Conservation (phyloP, 176 grass and related monocot genomes). For the Oryza glumipatula region DNA sequence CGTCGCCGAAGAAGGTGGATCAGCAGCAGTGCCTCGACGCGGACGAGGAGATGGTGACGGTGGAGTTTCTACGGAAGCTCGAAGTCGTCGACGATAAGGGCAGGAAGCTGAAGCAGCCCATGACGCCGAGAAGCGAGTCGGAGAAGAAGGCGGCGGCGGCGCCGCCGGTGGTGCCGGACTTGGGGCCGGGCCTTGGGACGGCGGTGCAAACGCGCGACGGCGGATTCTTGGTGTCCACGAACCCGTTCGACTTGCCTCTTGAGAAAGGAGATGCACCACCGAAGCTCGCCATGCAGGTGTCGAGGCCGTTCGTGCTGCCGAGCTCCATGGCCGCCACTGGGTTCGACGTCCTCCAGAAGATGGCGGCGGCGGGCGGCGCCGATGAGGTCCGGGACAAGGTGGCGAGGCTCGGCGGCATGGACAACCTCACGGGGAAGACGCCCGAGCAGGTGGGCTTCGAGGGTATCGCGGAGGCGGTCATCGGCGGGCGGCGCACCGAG, state of each 20-base stretch:
- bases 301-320: slow-evolving; percentile 61
- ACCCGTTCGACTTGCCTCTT: slow-evolving; percentile 66
- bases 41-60: slow-evolving; percentile 71
- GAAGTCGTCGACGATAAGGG: slow-evolving; percentile 46
- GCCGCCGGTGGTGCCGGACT: slow-evolving; percentile 53
- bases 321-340: slow-evolving; percentile 52
- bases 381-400: slow-evolving; percentile 59
- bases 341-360: slow-evolving; percentile 76
- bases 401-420: slow-evolving; percentile 60
- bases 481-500: slow-evolving; percentile 71
- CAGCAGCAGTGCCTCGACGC: slow-evolving; percentile 46
- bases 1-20: slow-evolving; percentile 31
- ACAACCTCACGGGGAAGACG: slow-evolving; percentile 71
- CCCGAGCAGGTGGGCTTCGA: slow-evolving; percentile 81
- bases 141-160: not conserved
- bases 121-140: slow-evolving; percentile 48
- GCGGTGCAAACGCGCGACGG: slow-evolving; percentile 72
- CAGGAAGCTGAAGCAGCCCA: slow-evolving; percentile 42
- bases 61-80: slow-evolving; percentile 78
- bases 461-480: slow-evolving; percentile 85
- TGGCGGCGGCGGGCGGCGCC: slow-evolving; percentile 57
- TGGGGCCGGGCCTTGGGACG: slow-evolving; percentile 66
- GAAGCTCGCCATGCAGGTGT: slow-evolving; percentile 86
- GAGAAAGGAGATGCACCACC: slow-evolving; percentile 46
- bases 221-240: slow-evolving; percentile 84